These are phyloP conservation scores for Chrysanthemum seticuspe DNA, from an alignment of 129 eudicot species.

Conservation along the genomic window DNA sequence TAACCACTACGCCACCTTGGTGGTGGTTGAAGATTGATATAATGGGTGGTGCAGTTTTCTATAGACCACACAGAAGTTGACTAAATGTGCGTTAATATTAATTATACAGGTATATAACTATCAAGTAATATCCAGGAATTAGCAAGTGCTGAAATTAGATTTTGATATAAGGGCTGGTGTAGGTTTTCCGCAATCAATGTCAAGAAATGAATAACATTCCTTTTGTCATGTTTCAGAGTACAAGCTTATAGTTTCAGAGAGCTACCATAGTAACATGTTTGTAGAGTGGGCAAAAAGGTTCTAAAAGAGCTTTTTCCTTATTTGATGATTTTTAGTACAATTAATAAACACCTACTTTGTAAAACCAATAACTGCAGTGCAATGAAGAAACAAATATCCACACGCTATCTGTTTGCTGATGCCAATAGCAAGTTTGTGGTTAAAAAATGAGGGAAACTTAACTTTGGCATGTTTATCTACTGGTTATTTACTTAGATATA, in stretches of 20 bases:
- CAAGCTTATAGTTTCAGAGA: too few relatives aligned
- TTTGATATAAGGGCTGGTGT: not conserved
- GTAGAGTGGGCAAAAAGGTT: too few relatives aligned
- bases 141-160: not conserved
- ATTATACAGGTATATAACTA: not conserved
- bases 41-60: too few relatives aligned
- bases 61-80: not conserved
- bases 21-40: too few relatives aligned
- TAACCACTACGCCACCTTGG: too few relatives aligned
- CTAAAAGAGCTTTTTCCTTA: too few relatives aligned
- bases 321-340: not conserved
- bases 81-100: not conserved
- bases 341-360: conserved; percentile 1
- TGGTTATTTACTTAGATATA: not conserved
- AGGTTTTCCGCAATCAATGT: not conserved
- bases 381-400: conserved; percentile 2
- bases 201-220: too few relatives aligned
- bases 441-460: too few relatives aligned
- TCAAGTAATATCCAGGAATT: not conserved
- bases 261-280: too few relatives aligned
- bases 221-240: too few relatives aligned
- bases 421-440: not conserved
- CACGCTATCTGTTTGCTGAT: not conserved
- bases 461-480: not conserved
- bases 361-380: not conserved